Evolutionary conservation across 805 yeast species (phyloP), one percentile per base, ranked within the genome.

Genomic region (Nakazawaea wyomingensis): DNA sequence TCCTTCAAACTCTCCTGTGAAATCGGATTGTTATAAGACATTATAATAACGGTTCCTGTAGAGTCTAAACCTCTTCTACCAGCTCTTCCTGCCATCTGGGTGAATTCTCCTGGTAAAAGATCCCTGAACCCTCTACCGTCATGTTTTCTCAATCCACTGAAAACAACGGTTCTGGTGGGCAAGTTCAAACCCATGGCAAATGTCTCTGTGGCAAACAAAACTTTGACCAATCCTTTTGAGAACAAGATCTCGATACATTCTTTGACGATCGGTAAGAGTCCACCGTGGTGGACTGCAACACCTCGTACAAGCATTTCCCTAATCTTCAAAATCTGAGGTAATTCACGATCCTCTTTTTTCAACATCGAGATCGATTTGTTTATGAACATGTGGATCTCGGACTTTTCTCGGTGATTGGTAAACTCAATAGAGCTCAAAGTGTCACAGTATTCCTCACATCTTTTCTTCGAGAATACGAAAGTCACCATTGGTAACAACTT

Each of bases 21-120:
- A 16, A 82, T 53, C 0, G 93, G 87, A 20, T 76, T 75, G 38
- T 75, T 80, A 54, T 82, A 85, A 2, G 95, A 72, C 95, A 93
- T 88, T 5, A 90, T 79, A 48, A 93, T 88, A 10, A 93, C 99
- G 0, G 97, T 91, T 57, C 99, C 99, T 0, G 85, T 87, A 17
- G 80, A 67, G 67, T 93, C 99, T 50, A 93, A 66, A 28, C 99
- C 99, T 69, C 99, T 80, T 66, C 99, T 80, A 47, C 99, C 99
- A 0, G 99, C 99, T 62, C 99, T 77, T 35, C 99, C 99, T 0
- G 97, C 90, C 99, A 93, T 93, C 64, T 91, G 99, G 0, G 98
- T 93, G 59, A 91, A 93, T 60, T 93, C 99, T 43, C 99, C 99
- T 0, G 99, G 96, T 8, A 83, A 72, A 47, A 93, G 69, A 55